Base-by-base conservation (phyloP, 2,329 filamentous ascomycete genomes). In the Ascochyta rabiei region DNA sequence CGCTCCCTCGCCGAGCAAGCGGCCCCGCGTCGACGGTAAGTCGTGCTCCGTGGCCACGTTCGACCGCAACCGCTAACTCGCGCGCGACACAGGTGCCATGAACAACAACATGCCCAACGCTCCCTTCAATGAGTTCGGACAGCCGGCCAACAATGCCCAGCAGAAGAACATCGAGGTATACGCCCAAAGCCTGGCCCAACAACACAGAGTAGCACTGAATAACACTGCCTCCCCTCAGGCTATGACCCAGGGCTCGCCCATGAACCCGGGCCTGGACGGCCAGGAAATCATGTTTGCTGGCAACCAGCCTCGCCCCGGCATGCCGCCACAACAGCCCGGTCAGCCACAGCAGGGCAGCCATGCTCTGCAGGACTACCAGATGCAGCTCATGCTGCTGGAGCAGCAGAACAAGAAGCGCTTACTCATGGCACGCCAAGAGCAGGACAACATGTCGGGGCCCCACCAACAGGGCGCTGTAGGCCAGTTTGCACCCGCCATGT, bases 1-100 rank as follows among this genome's bases (percentile, higher is more conserved):
- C 69, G 92, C 91, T 23, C 91, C 92, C 4, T 98, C 93, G 28
- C 93, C 93, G 2, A 93, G 90, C 60, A 98, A 98, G 80, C 86
- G 93, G 69, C 90, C 88, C 53, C 89, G 93, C 53, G 84, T 96
- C 57, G 90, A 93, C 61, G 87, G 88, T 69, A 82, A 82, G 64
- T 62, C 45, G 2, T 7, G 10, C 26, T 85, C 54, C 86, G 83
- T 62, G 87, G 71, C 79, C 81, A 68, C 79, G 74, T 75, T 73
- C 34, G 77, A 82, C n/a, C 30, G 40, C 46, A 37, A 4, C 3
- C 3, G 79, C 83, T 69, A 83, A 86, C 69, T 83, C 42, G 80
- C 88, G 76, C 81, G 89, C 61, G 76, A 84, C 67, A 77, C 82
- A 71, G 87, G 89, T 77, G 89, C 89, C 70, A 89, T 96, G 77